These are phyloP conservation scores for Calonectria pseudoturangicola DNA, from an alignment of 2,329 filamentous ascomycete species.

Conservation along the genomic window DNA sequence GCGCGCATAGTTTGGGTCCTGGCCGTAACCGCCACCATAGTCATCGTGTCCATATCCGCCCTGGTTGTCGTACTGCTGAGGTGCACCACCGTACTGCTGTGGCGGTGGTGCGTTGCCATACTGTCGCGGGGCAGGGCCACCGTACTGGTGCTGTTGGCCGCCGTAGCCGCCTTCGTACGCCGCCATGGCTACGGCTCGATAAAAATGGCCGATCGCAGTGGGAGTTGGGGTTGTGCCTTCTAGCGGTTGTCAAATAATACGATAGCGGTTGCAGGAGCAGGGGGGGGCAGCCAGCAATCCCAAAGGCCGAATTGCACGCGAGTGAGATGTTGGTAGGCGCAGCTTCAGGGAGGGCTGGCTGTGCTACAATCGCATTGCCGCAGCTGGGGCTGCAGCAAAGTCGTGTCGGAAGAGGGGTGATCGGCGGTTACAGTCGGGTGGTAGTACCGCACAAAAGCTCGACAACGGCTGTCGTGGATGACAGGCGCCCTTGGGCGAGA, in stretches of 20 bases:
- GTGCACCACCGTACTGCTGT: slow-evolving; percentile 60
- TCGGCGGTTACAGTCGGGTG: slow-evolving; percentile 47
- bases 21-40: slow-evolving; percentile 63
- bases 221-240: slow-evolving; percentile 22
- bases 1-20: slow-evolving; percentile 67
- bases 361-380: slow-evolving; percentile 54
- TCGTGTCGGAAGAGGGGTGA: slow-evolving; percentile 49
- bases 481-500: slow-evolving; percentile 18
- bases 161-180: slow-evolving; percentile 67
- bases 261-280: slow-evolving; percentile 27
- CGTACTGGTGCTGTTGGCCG: slow-evolving; percentile 69
- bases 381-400: slow-evolving; percentile 31
- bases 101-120: slow-evolving; percentile 54
- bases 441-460: slow-evolving; percentile 43
- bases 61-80: slow-evolving; percentile 67
- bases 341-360: slow-evolving; percentile 42
- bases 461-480: slow-evolving; percentile 39
- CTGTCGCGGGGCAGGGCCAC: slow-evolving; percentile 64
- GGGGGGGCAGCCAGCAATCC: slow-evolving; percentile 20
- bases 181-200: slow-evolving; percentile 63
- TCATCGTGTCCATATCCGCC: slow-evolving; percentile 68
- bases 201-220: slow-evolving; percentile 23
- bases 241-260: slow-evolving; percentile 20
- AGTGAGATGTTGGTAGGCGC: slow-evolving; percentile 39
- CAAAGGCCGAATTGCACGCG: slow-evolving; percentile 22